Percentiles rank a stretch among this genome's conserved stretches.
phyloP scores from a whole-genome alignment of 1,139 yeast genomes.

The Diutina catenulata region DNA sequence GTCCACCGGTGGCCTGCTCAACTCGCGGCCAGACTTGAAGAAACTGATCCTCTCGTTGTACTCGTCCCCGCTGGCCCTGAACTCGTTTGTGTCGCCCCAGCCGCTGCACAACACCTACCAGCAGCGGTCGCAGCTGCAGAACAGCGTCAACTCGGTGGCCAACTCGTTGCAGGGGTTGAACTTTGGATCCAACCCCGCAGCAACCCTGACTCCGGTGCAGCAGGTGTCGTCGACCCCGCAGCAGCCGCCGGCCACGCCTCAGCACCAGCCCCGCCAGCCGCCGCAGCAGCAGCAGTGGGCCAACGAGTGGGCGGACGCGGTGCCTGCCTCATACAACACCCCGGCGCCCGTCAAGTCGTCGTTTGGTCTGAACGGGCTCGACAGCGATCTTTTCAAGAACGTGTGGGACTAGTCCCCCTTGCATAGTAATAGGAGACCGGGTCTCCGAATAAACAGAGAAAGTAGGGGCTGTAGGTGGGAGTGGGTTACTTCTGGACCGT shows the following conservation, averaged over 20 bases:
- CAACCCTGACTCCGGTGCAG: not conserved
- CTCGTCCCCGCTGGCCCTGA: slow-evolving; percentile 48
- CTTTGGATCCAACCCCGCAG: slow-evolving; percentile 11
- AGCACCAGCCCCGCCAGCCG: slow-evolving; percentile 7
- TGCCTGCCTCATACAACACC: slow-evolving; percentile 9
- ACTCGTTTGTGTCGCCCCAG: not conserved
- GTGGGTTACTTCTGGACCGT: too few relatives aligned
- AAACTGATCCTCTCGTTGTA: slow-evolving; percentile 84
- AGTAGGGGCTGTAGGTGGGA: too few relatives aligned
- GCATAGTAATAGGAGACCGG: too few relatives aligned
- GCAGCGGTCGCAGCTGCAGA: slow-evolving; percentile 8
- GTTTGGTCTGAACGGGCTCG: slow-evolving; percentile 16
- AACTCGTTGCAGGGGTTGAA: slow-evolving; percentile 26
- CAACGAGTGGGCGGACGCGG: slow-evolving; percentile 29
- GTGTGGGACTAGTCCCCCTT: slow-evolving; percentile 15
- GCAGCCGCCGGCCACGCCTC: slow-evolving; percentile 3
- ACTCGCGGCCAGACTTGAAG: slow-evolving; percentile 54
- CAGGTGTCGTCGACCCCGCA: not conserved
- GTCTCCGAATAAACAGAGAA: too few relatives aligned
- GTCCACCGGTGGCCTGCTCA: slow-evolving; percentile 22
- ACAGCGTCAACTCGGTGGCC: slow-evolving; percentile 15
- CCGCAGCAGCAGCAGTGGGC: slow-evolving; percentile 14
- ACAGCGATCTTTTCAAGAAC: slow-evolving; percentile 35
- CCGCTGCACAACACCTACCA: not conserved
- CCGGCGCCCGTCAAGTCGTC: slow-evolving; percentile 7